Evolutionary conservation across 179 eudicot species (phyloP).

Genomic region (Beta lomatogona): DNA sequence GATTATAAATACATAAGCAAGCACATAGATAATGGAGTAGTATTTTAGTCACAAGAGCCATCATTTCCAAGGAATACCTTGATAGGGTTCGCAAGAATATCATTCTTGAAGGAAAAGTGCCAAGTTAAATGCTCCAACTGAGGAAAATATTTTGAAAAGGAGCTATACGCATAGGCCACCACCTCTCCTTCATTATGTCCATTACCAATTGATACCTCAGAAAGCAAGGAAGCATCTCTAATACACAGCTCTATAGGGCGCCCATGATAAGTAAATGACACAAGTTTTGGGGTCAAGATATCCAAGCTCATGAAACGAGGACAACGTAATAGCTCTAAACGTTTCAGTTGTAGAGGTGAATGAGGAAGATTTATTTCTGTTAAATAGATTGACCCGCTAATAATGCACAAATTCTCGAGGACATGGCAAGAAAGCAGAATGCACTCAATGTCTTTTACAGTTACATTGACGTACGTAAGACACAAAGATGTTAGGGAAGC

Average conservation of each 20-base stretch:
- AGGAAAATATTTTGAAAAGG: not conserved
- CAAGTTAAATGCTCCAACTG: not conserved
- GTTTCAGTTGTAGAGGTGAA: not conserved
- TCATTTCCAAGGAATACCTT: not conserved
- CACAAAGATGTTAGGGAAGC: conserved; percentile 5
- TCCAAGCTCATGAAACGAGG: not conserved
- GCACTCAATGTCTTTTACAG: not conserved
- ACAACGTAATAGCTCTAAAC: not conserved
- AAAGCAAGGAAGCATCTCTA: not conserved
- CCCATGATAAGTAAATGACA: not conserved
- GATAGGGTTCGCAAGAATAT: not conserved
- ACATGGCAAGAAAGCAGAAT: not conserved
- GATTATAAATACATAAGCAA: too few relatives aligned
- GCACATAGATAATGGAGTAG: too few relatives aligned
- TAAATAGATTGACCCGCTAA: not conserved
- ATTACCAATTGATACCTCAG: not conserved
- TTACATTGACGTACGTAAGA: conserved; percentile 2
- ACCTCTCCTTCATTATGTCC: not conserved
- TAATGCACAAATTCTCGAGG: conserved; percentile 1
- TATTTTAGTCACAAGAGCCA: not conserved
- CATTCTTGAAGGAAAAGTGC: not conserved
- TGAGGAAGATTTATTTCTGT: not conserved
- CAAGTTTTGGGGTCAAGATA: conserved; percentile 9
- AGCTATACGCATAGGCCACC: not conserved
- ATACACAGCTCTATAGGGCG: not conserved